Evolutionary conservation across 2,329 filamentous ascomycete genomes (phyloP).

Genomic region (Alternaria sp.): DNA sequence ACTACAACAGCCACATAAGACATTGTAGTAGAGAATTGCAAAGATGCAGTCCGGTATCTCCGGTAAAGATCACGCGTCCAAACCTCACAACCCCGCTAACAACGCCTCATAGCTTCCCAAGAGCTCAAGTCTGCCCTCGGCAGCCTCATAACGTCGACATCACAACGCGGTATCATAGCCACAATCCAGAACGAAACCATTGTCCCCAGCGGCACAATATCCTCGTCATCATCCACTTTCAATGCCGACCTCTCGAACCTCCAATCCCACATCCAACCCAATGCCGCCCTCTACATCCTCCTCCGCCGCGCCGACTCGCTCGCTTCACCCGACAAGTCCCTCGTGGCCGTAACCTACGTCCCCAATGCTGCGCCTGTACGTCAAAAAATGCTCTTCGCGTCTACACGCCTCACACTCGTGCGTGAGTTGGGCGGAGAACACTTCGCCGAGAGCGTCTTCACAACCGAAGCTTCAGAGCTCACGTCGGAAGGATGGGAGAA

Average conservation of each 20-base stretch:
- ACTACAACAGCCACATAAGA: background rate
- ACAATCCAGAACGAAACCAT: slow-evolving; percentile 75
- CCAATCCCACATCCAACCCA: slow-evolving; percentile 69
- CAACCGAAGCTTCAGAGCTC: slow-evolving; percentile 74
- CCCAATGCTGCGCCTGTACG: slow-evolving; percentile 81
- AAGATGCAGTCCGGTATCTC: slow-evolving; percentile 83
- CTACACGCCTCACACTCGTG: slow-evolving; percentile 77
- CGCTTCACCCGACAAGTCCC: slow-evolving; percentile 48
- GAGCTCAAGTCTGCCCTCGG: slow-evolving; percentile 81
- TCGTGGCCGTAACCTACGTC: slow-evolving; percentile 79
- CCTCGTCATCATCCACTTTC: slow-evolving; percentile 65
- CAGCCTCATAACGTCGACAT: slow-evolving; percentile 68
- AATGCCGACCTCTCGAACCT: slow-evolving; percentile 70
- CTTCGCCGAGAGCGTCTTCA: slow-evolving; percentile 79
- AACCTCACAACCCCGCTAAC: slow-evolving; percentile 23
- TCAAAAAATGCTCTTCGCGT: slow-evolving; percentile 87
- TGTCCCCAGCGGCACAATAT: slow-evolving; percentile 66
- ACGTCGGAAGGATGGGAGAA: slow-evolving; percentile 74
- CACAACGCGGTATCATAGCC: slow-evolving; percentile 74
- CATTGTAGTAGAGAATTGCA: background rate
- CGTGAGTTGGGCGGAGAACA: slow-evolving; percentile 81
- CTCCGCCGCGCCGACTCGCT: slow-evolving; percentile 70
- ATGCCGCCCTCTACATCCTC: slow-evolving; percentile 76
- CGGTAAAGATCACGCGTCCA: slow-evolving; percentile 57
- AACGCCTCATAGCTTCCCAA: slow-evolving; percentile 66